Evolutionary conservation across 306 rosid genomes (phyloP).

Genomic region (Arachis hypogaea): DNA sequence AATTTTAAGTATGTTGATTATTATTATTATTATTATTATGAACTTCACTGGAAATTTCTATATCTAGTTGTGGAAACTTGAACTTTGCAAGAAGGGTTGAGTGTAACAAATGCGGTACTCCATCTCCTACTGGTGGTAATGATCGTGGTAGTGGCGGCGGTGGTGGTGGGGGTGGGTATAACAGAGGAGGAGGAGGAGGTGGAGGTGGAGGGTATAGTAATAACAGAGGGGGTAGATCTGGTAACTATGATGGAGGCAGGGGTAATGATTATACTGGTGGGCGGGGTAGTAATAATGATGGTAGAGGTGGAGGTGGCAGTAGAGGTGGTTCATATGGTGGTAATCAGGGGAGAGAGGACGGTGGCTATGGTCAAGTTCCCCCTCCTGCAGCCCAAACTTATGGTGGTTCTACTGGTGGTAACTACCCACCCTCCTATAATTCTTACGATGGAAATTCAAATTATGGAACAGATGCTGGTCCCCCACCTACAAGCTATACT

Average conservation of each 20-base stretch:
- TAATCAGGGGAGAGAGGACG: constrained; percentile 79
- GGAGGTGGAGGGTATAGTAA: constrained; percentile 53
- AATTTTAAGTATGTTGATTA: constrained; percentile 14
- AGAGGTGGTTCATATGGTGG: constrained; percentile 65
- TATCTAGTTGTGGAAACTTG: constrained; percentile 83
- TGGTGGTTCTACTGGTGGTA: constrained; percentile 62
- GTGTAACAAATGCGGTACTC: constrained; percentile 97
- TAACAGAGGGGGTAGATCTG: constrained; percentile 63
- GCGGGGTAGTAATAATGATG: constrained; percentile 50
- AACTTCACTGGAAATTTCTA: constrained; percentile 31
- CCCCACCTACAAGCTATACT: constrained; percentile 86
- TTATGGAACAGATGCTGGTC: constrained; percentile 91
- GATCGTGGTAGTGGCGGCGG: constrained; percentile 53
- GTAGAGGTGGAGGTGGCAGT: constrained; percentile 66
- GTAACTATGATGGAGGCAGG: constrained; percentile 60
- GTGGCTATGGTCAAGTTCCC: constrained; percentile 76
- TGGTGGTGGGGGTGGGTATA: constrained; percentile 46
- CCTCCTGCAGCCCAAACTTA: constrained; percentile 65
- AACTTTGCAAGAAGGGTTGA: constrained; percentile 95
- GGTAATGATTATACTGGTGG: constrained; percentile 53
- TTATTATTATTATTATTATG: background rate
- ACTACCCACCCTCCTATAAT: constrained; percentile 58
- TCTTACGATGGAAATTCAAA: constrained; percentile 59
- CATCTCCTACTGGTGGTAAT: constrained; percentile 68
- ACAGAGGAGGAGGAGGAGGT: constrained; percentile 57